phyloP scores from a whole-genome alignment of 176 grass and related monocot species.

The Alloteropsis semialata region DNA sequence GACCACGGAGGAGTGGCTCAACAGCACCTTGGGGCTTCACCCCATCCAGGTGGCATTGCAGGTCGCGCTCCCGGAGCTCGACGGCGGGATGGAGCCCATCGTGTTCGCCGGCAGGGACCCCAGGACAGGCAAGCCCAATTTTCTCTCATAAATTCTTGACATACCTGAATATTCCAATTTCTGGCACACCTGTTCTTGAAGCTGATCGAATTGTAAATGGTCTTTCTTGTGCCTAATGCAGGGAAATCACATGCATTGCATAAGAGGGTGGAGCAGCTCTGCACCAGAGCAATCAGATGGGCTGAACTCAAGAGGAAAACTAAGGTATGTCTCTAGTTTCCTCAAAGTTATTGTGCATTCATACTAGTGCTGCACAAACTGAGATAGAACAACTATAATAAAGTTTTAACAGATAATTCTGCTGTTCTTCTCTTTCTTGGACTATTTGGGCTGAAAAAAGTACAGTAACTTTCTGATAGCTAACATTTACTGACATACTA shows the following conservation, averaged over 20 bases:
- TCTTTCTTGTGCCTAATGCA: constrained; percentile 24
- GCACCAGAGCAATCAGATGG: constrained; percentile 95
- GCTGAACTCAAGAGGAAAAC: constrained; percentile 94
- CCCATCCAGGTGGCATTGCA: constrained; percentile 98
- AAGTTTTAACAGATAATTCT: neutral
- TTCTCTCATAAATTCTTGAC: neutral
- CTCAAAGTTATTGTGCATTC: neutral
- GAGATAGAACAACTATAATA: neutral
- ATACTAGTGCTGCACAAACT: neutral
- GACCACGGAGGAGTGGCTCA: constrained; percentile 99
- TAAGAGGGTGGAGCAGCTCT: constrained; percentile 98
- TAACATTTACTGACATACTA: neutral
- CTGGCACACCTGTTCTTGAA: neutral
- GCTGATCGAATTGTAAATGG: neutral
- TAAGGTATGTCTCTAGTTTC: constrained; percentile 40
- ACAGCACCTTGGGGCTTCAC: constrained; percentile 89
- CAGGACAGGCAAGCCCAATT: constrained; percentile 59
- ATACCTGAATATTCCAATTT: neutral
- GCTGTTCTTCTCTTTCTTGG: neutral
- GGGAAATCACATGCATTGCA: constrained; percentile 98
- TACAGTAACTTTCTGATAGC: neutral
- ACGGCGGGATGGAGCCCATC: constrained; percentile 97
- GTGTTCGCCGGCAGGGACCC: constrained; percentile 88
- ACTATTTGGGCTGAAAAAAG: neutral
- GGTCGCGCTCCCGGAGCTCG: constrained; percentile 92